Base-by-base conservation (phyloP, 2,329 filamentous ascomycete genomes). In the Tolypocladium cylindrosporum region DNA sequence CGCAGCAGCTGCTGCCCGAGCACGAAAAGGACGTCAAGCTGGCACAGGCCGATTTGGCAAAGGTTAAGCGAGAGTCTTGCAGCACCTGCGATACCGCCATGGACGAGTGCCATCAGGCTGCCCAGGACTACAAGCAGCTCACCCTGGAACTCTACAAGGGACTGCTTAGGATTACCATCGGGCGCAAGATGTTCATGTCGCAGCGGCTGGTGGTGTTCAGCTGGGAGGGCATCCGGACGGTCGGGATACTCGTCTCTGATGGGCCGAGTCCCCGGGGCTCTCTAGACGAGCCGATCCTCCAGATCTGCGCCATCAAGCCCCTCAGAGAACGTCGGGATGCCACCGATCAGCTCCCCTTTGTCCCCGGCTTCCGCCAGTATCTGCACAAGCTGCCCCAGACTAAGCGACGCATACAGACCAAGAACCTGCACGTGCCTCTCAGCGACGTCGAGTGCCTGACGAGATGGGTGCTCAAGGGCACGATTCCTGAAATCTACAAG, bases 11-110 rank as follows among this genome's bases (percentile, higher is more conserved):
- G 14, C 78, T 97, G 1, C 94, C 94, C 0, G 92, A 97, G 72
- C 93, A 97, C 66, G 92, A 99, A 73, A 96, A 96, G 72, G 89
- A 91, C 59, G 91, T 99, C 61, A 91, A 93, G 70, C 65, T 96
- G 2, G 95, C 92, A 0, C 92, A 99, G 71, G 92, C 90, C 4
- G 93, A 95, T 74, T 75, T 99, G 58, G 91, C 86, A 57, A 96
- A 93, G 74, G 84, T 97, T 68, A 95, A 93, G 72, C 82, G 93
- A 14, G 90, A 96, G 66, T 72, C 87, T 24, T 99, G 94, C 71
- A 76, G 84, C 31, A 85, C 88, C 36, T 99, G 94, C 69, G 90
- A 96, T 69, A 75, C 81, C 45, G 85, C 91, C 64, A 81, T 99
- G 65, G 89, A 92, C 61, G 76, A 80, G 57, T 96, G 90, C 64